These are phyloP conservation scores for Pinus albicaulis DNA, from an alignment of 75 land plant species.

Conservation along the genomic window DNA sequence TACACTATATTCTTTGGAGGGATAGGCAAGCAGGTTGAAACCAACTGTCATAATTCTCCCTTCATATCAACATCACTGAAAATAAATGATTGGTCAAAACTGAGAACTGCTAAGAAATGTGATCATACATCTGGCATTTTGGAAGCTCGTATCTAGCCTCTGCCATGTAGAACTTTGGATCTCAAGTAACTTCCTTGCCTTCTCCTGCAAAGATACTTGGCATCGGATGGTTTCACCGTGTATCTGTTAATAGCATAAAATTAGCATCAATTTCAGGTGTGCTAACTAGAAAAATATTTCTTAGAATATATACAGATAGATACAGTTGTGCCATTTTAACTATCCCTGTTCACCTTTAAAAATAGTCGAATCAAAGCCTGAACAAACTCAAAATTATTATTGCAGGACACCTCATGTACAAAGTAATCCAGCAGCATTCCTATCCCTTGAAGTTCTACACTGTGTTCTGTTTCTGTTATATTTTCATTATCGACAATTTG, in stretches of 20 bases:
- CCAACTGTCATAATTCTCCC: too few relatives aligned
- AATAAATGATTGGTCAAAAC: conserved; percentile 21
- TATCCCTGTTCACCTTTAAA: conserved; percentile 59
- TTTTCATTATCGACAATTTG: conserved; percentile 79
- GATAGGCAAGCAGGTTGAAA: too few relatives aligned
- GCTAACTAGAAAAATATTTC: neutral
- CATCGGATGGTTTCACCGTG: conserved; percentile 85
- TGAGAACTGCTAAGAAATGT: conserved; percentile 87
- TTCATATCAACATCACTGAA: too few relatives aligned
- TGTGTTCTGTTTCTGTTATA: conserved; percentile 18
- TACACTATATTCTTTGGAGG: too few relatives aligned
- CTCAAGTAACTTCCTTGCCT: conserved; percentile 64
- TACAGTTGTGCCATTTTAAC: neutral
- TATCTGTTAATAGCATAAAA: conserved; percentile 43
- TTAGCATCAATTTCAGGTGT: neutral
- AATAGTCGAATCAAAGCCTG: conserved; percentile 81
- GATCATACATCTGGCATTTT: conserved; percentile 76
- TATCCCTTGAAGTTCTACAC: conserved; percentile 53
- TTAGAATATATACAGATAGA: neutral
- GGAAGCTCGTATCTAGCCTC: conserved; percentile 73
- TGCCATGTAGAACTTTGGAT: conserved; percentile 72
- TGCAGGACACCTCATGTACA: conserved; percentile 49
- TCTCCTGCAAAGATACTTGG: conserved; percentile 49
- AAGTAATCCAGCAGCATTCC: conserved; percentile 83
- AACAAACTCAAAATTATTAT: conserved; percentile 85